phyloP scores from a whole-genome alignment of 441 rosid genomes.

The Brassica hybrid region DNA sequence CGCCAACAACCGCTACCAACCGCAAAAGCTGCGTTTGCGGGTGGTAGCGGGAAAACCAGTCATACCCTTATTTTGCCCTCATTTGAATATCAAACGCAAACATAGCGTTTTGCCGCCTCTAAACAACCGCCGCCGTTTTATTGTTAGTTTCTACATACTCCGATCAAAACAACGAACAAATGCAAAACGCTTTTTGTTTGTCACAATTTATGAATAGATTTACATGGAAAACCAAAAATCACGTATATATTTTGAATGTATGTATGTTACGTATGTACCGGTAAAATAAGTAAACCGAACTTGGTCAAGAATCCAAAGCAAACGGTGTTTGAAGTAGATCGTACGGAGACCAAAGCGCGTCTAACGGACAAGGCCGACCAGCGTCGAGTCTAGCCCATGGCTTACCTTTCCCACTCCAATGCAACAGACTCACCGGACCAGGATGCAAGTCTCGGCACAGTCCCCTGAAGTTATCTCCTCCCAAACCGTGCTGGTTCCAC shows the following conservation, averaged over 20 bases:
- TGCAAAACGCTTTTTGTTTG: constrained; percentile 8
- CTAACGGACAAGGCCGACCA: constrained; percentile 86
- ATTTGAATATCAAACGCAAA: constrained; percentile 5
- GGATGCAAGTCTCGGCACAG: constrained; percentile 86
- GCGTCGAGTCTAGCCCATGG: constrained; percentile 93
- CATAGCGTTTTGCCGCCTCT: not conserved
- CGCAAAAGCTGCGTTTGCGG: no score
- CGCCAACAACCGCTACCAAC: no score
- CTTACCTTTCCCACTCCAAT: constrained; percentile 99
- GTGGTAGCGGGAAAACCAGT: no score
- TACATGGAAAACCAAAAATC: constrained; percentile 19
- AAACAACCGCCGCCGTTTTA: not conserved
- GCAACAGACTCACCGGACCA: constrained; percentile 89
- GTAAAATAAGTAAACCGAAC: constrained; percentile 30
- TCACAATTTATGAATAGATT: constrained; percentile 25
- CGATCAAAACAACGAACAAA: constrained; percentile 15
- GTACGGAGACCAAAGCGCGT: constrained; percentile 93
- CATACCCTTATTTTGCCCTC: no score
- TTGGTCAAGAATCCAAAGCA: constrained; percentile 64
- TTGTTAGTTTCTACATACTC: constrained; percentile 12
- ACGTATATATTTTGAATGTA: constrained; percentile 6
- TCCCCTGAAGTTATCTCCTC: constrained; percentile 88
- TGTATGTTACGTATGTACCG: constrained; percentile 20
- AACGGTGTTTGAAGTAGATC: constrained; percentile 81
- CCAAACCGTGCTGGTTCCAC: constrained; percentile 96